Base-by-base conservation (phyloP, 2,329 filamentous ascomycete genomes). In the Mycogone perniciosa region DNA sequence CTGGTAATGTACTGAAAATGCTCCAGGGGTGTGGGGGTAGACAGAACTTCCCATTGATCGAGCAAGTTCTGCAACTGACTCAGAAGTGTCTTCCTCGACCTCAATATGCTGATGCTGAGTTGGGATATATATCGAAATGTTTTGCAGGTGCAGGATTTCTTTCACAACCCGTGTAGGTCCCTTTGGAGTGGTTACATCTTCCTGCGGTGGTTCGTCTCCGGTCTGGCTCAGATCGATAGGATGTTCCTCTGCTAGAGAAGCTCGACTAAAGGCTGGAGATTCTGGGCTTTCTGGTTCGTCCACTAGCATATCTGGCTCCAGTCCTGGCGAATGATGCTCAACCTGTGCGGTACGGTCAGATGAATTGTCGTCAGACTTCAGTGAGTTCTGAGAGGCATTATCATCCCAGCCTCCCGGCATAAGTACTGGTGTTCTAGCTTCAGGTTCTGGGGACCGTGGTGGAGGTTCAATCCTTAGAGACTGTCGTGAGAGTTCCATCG, bases 1-100 rank as follows among this genome's bases (percentile, higher is more conserved):
- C 7, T 56, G 50, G 3, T 56, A 57, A 39, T 76, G 65, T 2
- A 79, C 67, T 0, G 81, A 85, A 61, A 85, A 85, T 2, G 82
- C 75, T 1, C 82, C 83, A 1, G 82, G 82, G 3, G 84, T 62
- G 58, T 82, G 72, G 0, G 75, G 73, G n/a, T 71, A 71, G 8
- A 70, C 54, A 2, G 74, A 76, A 35, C 60, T 65, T 0, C 61
- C 60, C 35, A 74, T 54, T 10, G 66, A 63, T 31, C 65, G 60
- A 6, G 61, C 59, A 6, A 67, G 56, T 27, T 64, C 57, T 7
- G 60, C 52, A 3, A 61, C 52, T 0, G 65, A 62, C 29, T 65
- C 64, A 0, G 62, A 58, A 1, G 60, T 56, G 6, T 58, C 53
- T 11, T 64, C 44, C 4, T 70, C 58, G 6, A 73, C 59, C 26